Conservation (phyloP, 2,329 filamentous ascomycete species). For the Emmonsiellopsis sp. region DNA sequence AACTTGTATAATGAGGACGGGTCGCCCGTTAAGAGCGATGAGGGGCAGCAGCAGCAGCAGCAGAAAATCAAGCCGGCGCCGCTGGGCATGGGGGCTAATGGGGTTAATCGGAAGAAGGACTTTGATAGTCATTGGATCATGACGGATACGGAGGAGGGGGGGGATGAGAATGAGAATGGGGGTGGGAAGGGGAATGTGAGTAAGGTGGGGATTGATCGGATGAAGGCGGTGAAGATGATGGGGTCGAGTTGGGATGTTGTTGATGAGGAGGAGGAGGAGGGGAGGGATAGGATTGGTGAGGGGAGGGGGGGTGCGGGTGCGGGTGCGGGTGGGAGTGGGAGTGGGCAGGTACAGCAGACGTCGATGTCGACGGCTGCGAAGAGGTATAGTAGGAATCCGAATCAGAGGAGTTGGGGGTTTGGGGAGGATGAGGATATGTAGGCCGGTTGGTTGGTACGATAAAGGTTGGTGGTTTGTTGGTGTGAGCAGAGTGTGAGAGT, state of each 20-base stretch:
- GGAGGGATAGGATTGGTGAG: not conserved
- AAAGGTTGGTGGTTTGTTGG: no score
- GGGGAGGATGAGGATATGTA: slow-evolving; percentile 23
- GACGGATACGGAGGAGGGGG: slow-evolving; percentile 42
- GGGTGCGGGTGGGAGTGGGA: no score
- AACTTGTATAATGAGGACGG: slow-evolving; percentile 59
- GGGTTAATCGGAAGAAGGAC: slow-evolving; percentile 63
- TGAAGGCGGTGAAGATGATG: slow-evolving; percentile 67
- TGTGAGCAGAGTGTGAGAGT: no score
- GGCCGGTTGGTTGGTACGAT: no score
- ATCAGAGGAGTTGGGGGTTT: slow-evolving; percentile 35
- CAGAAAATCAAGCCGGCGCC: slow-evolving; percentile 28
- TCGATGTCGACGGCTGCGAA: slow-evolving; percentile 15
- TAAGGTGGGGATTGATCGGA: slow-evolving; percentile 38
- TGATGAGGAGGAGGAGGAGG: slow-evolving; percentile 28
- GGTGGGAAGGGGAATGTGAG: slow-evolving; percentile 35
- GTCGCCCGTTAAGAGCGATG: slow-evolving; percentile 18
- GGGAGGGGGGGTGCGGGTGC: not conserved
- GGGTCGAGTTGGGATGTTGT: slow-evolving; percentile 46
- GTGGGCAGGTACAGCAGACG: not conserved
- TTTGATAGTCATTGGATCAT: slow-evolving; percentile 72
- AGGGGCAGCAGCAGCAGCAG: slow-evolving; percentile 9
- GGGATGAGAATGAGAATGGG: not conserved
- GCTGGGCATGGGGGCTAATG: slow-evolving; percentile 62
- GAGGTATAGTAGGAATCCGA: slow-evolving; percentile 19